Conservation (phyloP, 768 basidiomycete genomes). For the Austroboletus festivus region DNA sequence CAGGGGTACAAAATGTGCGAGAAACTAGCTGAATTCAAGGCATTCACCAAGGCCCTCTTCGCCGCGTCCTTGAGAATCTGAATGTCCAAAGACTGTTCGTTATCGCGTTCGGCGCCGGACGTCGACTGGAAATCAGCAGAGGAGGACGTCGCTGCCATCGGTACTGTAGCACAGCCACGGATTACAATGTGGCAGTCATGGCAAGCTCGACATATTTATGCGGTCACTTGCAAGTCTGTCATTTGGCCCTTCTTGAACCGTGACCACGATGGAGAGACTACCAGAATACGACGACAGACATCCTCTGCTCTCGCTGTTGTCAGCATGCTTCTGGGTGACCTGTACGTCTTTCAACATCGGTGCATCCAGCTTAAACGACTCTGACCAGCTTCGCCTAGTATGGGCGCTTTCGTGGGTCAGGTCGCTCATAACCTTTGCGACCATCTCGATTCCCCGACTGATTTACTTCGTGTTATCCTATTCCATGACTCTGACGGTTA, state of each 20-base stretch:
- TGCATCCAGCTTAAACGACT: neutral
- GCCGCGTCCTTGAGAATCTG: constrained; percentile 73
- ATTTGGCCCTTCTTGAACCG: constrained; percentile 12
- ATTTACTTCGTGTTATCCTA: constrained; percentile 80
- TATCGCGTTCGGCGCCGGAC: constrained; percentile 32
- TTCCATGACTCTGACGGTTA: constrained; percentile 84
- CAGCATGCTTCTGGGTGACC: constrained; percentile 83
- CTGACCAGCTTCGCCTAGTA: constrained; percentile 41
- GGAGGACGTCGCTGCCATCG: constrained; percentile 31
- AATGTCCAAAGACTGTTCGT: constrained; percentile 50
- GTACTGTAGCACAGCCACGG: constrained; percentile 29
- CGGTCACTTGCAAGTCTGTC: no score
- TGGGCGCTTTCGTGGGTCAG: constrained; percentile 81
- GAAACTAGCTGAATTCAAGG: constrained; percentile 71
- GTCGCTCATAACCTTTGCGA: constrained; percentile 70
- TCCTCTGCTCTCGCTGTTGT: constrained; percentile 71
- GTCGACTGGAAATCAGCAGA: constrained; percentile 36
- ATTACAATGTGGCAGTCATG: constrained; percentile 12
- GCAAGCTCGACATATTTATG: constrained; percentile 8
- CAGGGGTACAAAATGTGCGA: neutral
- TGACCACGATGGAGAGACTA: constrained; percentile 26
- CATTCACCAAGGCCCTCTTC: constrained; percentile 76
- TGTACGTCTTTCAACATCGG: constrained; percentile 45
- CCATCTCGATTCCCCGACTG: constrained; percentile 77
- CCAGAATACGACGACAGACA: constrained; percentile 45